Evolutionary conservation across 108 stramenopile genomes (phyloP), one percentile per base, ranked within the genome.

Genomic region (Skeletonema marinoi): DNA sequence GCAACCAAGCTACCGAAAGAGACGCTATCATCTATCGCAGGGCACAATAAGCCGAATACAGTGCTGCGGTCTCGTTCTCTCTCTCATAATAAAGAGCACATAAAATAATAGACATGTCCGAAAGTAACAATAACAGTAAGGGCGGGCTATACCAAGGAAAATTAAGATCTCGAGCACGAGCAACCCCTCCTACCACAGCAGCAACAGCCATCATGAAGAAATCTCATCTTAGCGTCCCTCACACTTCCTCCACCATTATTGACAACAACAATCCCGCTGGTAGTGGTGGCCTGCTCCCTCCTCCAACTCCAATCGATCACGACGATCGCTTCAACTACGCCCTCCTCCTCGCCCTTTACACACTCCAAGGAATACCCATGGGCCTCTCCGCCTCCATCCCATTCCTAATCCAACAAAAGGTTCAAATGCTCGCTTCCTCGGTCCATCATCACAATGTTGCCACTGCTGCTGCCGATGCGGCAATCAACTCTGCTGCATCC

Each of bases 341-440:
- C 14, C 72, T 99, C 39, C 75, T 99, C 71, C 84, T 99, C 64
- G 86, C 96, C 11, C 85, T 99, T 25, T 99, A 99, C 80, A 99
- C 98, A 5, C 85, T 99, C 29, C 99, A 99, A 79, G 99, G 99
- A 3, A 97, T 99, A 32, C 99, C 99, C 30, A 97, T 99, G 98
- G 99, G 99, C 8, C 84, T 99, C 14, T 91, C 89, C 19, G 97
- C 96, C 29, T 91, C 93, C 54, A 98, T 99, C 58, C 98, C 98
- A n/a, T 92, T 99, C 66, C 73, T 99, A 44, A 88, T 99, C 32
- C 96, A 97, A 85, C 93, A 96, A 88, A 93, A 96, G 70, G 85
- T 94, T 58, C 88, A 86, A 74, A 86, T 77, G 83, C 72, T 97
- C 19, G 80, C 90, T 6, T 58, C 80, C 0, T 41, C 78, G 12